phyloP scores from a whole-genome alignment of 768 basidiomycete species.

The Gymnopilus dilepis region DNA sequence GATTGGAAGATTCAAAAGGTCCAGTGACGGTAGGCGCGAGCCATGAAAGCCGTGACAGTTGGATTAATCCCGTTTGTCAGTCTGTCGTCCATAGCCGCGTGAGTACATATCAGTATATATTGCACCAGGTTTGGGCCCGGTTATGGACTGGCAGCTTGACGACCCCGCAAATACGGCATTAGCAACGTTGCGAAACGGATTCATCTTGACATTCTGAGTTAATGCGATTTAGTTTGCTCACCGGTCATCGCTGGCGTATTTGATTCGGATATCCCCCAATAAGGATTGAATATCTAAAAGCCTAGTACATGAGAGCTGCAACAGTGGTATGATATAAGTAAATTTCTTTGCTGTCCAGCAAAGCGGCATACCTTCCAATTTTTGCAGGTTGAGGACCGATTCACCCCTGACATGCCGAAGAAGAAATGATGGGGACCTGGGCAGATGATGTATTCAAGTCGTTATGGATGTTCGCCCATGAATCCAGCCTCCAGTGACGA shows the following conservation, averaged over 20 bases:
- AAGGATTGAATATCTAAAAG: conserved; percentile 7
- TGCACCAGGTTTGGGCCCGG: conserved; percentile 15
- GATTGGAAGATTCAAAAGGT: conserved; percentile 5
- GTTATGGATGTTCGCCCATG: conserved; percentile 7
- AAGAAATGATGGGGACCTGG: conserved; percentile 15
- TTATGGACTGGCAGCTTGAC: conserved; percentile 27
- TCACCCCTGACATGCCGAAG: conserved; percentile 26
- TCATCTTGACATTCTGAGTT: conserved; percentile 30
- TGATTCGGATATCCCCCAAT: conserved; percentile 23
- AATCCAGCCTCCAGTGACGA: background rate
- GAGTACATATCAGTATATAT: conserved; percentile 24
- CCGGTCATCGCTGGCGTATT: conserved; percentile 17
- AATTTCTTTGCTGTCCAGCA: conserved; percentile 12
- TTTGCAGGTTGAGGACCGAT: conserved; percentile 12
- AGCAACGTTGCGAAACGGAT: conserved; percentile 20
- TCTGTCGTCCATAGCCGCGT: conserved; percentile 10
- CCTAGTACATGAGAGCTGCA: conserved; percentile 6
- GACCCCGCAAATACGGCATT: conserved; percentile 24
- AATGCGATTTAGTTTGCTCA: conserved; percentile 21
- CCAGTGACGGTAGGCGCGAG: conserved; percentile 12
- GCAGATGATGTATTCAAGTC: conserved; percentile 23
- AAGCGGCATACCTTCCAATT: conserved; percentile 14
- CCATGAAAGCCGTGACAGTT: conserved; percentile 12
- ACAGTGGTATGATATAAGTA: background rate
- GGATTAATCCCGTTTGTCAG: conserved; percentile 17